These are phyloP conservation scores for Sordariomycetes sp. DNA, from an alignment of 2,329 filamentous ascomycete species.

Conservation along the genomic window DNA sequence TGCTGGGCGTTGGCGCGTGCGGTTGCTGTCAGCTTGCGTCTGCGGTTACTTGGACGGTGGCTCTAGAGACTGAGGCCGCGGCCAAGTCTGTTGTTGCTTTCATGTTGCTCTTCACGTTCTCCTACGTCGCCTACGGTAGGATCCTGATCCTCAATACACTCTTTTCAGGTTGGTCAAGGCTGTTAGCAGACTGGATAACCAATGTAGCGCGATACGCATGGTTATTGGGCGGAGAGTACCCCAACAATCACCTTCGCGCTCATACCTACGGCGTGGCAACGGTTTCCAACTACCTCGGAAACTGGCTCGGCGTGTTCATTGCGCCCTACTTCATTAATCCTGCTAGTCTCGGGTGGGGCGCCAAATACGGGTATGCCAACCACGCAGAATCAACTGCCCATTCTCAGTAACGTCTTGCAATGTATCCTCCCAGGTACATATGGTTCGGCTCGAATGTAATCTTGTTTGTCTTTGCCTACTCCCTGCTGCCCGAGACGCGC, in stretches of 20 bases:
- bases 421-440: constrained; percentile 16
- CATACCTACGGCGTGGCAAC: constrained; percentile 23
- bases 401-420: neutral
- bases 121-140: constrained; percentile 18
- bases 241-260: constrained; percentile 22
- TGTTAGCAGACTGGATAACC: neutral
- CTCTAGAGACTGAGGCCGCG: constrained; percentile 11
- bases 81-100: constrained; percentile 17
- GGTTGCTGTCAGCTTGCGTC: constrained; percentile 17
- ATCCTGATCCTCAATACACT: neutral
- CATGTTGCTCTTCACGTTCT: constrained; percentile 17
- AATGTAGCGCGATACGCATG: constrained; percentile 19
- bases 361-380: constrained; percentile 14
- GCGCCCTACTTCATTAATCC: constrained; percentile 29
- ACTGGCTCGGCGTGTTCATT: constrained; percentile 23
- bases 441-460: constrained; percentile 27
- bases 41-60: constrained; percentile 17
- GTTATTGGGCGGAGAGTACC: constrained; percentile 24
- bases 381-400: neutral
- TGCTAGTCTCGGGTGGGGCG: constrained; percentile 20
- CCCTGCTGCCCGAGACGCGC: constrained; percentile 13
- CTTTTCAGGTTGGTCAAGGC: neutral
- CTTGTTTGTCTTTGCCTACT: constrained; percentile 24
- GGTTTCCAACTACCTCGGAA: constrained; percentile 23
- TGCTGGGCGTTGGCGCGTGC: constrained; percentile 16